A percentile compares a stretch with the other conserved stretches of the same genome.
Conservation (phyloP, 129 eudicot genomes). For the Calendula officinalis region DNA sequence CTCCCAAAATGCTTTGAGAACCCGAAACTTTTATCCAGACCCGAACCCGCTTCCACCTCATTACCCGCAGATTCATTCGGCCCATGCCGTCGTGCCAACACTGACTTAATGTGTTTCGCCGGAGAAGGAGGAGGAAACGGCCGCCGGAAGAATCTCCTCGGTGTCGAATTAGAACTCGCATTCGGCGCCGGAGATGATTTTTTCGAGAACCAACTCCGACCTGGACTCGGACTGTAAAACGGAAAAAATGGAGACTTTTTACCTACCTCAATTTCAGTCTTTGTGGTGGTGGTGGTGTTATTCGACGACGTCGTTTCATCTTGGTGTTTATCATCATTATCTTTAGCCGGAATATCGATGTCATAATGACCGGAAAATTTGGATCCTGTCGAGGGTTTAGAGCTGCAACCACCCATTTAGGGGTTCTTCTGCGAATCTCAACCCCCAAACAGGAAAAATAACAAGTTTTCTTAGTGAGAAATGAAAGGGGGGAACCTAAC, state of each 20-base stretch:
- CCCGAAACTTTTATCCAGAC: constrained; percentile 84
- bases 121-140: constrained; percentile 85
- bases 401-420: constrained; percentile 44
- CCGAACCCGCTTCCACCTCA: constrained; percentile 33
- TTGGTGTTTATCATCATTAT: not conserved
- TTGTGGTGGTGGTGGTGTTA: constrained; percentile 6
- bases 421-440: too few relatives aligned
- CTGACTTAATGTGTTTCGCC: constrained; percentile 69
- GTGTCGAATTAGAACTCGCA: constrained; percentile 34
- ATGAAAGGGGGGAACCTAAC: too few relatives aligned
- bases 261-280: constrained; percentile 25
- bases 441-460: too few relatives aligned
- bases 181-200: constrained; percentile 20
- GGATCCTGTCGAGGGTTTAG: constrained; percentile 33
- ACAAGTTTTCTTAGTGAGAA: too few relatives aligned
- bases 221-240: constrained; percentile 74
- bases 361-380: constrained; percentile 25
- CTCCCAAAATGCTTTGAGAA: constrained; percentile 65
- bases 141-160: constrained; percentile 51
- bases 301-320: not conserved
- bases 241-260: constrained; percentile 64
- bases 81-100: constrained; percentile 61
- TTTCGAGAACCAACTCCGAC: constrained; percentile 47
- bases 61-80: constrained; percentile 48
- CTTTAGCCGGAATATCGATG: not conserved